A percentile compares a stretch with the other conserved stretches of the same genome.
Evolutionary conservation across 345 rosid genomes (phyloP).

Genomic region (Draba incana): DNA sequence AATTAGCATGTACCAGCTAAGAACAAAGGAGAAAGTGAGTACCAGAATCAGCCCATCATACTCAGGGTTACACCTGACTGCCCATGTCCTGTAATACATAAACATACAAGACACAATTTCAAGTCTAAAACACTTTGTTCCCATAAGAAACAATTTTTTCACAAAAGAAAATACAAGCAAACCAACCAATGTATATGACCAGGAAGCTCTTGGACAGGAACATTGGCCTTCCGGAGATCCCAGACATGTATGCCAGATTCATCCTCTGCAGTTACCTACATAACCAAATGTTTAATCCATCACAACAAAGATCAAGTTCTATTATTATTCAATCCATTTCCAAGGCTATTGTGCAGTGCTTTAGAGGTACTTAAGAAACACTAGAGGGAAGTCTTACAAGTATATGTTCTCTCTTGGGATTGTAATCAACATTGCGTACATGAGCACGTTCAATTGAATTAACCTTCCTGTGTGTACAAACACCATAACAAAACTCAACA

Average conservation of each 20-base stretch:
- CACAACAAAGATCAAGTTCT: constrained; percentile 12
- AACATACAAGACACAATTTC: constrained; percentile 16
- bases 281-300: constrained; percentile 7
- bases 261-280: constrained; percentile 77
- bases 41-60: constrained; percentile 83
- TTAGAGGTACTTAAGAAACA: neutral
- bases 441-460: constrained; percentile 67
- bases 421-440: constrained; percentile 66
- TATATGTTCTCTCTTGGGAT: constrained; percentile 64
- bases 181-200: constrained; percentile 87
- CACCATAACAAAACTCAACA: constrained; percentile 11
- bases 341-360: neutral
- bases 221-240: constrained; percentile 75
- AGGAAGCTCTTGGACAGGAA: constrained; percentile 70
- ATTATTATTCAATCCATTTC: neutral
- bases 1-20: constrained; percentile 1
- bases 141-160: constrained; percentile 12
- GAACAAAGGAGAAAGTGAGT: constrained; percentile 41
- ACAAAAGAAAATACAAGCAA: constrained; percentile 21
- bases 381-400: constrained; percentile 53
- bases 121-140: constrained; percentile 4
- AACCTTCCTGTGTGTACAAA: constrained; percentile 57
- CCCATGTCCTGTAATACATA: constrained; percentile 75
- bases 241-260: constrained; percentile 76
- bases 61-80: constrained; percentile 83